A percentile compares a stretch with the other conserved stretches of the same genome.
Conservation (phyloP, 306 rosid genomes). For the Fragaria iinumae region DNA sequence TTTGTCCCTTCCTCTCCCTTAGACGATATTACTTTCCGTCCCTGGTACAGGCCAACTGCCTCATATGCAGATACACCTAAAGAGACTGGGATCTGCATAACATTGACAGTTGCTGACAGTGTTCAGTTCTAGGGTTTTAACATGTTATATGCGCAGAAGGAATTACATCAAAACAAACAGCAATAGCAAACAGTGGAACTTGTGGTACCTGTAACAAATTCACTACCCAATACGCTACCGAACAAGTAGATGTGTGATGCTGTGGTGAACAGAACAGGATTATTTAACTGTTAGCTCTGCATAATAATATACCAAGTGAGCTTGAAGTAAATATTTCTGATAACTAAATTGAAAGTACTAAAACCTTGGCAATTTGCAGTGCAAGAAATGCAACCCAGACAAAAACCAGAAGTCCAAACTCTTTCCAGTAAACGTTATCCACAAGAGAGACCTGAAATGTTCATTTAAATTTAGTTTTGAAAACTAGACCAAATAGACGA, state of each 20-base stretch:
- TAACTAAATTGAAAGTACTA: slow-evolving; percentile 8
- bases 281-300: slow-evolving; percentile 6
- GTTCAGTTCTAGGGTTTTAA: not conserved
- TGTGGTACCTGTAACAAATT: slow-evolving; percentile 73
- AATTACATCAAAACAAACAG: not conserved
- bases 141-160: slow-evolving; percentile 4
- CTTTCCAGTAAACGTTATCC: slow-evolving; percentile 82
- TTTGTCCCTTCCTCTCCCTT: slow-evolving; percentile 46
- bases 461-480: slow-evolving; percentile 29
- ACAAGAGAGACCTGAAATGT: slow-evolving; percentile 57
- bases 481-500: not conserved
- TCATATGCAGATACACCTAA: slow-evolving; percentile 70
- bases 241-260: slow-evolving; percentile 56
- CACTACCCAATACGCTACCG: slow-evolving; percentile 67
- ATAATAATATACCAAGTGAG: slow-evolving; percentile 10
- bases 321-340: not conserved
- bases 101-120: slow-evolving; percentile 10
- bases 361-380: slow-evolving; percentile 78
- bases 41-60: slow-evolving; percentile 66
- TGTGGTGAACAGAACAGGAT: slow-evolving; percentile 35
- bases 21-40: slow-evolving; percentile 64
- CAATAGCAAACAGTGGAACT: not conserved
- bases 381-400: slow-evolving; percentile 88
- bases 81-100: slow-evolving; percentile 71
- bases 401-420: slow-evolving; percentile 74